Conservation (phyloP, 2,329 filamentous ascomycete species). For the Ilyonectria mors-panacis region DNA sequence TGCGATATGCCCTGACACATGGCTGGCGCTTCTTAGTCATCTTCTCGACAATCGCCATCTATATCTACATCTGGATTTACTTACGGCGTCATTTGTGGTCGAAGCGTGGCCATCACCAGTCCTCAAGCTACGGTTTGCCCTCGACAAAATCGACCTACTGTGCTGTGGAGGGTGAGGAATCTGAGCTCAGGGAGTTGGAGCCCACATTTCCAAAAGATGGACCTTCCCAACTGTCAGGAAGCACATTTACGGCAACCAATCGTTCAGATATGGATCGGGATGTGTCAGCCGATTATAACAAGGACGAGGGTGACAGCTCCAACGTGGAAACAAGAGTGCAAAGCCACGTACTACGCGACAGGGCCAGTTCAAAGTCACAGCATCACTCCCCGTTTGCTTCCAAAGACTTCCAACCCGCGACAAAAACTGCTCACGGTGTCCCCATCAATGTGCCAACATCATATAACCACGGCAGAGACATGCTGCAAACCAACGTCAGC, state of each 20-base stretch:
- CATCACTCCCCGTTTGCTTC: too few relatives aligned
- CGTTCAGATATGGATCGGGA: background rate
- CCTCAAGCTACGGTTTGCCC: conserved; percentile 10
- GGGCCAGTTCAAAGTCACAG: too few relatives aligned
- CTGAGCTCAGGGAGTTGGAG: conserved; percentile 30
- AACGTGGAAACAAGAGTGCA: conserved; percentile 4
- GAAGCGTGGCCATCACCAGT: background rate
- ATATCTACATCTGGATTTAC: conserved; percentile 56
- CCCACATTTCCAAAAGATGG: background rate
- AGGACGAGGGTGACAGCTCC: conserved; percentile 15
- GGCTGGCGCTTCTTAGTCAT: conserved; percentile 63
- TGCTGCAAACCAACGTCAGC: conserved; percentile 39
- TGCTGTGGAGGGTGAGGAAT: conserved; percentile 32
- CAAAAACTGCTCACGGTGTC: background rate
- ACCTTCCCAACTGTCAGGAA: background rate
- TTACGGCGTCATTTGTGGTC: conserved; percentile 31
- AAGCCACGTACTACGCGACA: background rate
- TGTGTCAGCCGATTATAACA: too few relatives aligned
- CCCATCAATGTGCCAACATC: background rate
- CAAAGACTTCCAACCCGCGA: background rate
- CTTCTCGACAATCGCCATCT: conserved; percentile 56
- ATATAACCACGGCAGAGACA: background rate
- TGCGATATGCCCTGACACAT: conserved; percentile 62
- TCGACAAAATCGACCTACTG: conserved; percentile 22
- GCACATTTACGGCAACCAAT: background rate